phyloP scores from a whole-genome alignment of 306 rosid genomes.

The Senna tora region DNA sequence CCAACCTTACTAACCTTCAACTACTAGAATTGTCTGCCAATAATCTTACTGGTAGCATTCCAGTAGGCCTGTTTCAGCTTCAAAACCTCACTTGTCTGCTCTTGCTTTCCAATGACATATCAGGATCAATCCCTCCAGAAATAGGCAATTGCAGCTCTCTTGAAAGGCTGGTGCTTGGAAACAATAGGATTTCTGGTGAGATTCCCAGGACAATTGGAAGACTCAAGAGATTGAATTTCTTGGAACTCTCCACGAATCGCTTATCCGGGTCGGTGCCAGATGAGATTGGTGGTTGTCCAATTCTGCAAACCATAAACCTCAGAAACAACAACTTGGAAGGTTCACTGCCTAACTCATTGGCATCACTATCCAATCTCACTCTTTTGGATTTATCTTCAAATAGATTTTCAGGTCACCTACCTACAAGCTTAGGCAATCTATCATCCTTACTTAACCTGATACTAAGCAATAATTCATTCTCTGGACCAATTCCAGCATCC shows the following conservation, averaged over 20 bases:
- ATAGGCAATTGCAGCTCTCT: constrained; percentile 67
- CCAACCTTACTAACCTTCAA: constrained; percentile 46
- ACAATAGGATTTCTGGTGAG: constrained; percentile 51
- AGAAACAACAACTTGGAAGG: constrained; percentile 56
- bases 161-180: constrained; percentile 48
- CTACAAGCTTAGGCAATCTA: constrained; percentile 54
- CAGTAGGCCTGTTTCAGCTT: constrained; percentile 60
- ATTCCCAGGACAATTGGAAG: constrained; percentile 55
- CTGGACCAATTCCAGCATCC: constrained; percentile 58
- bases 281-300: constrained; percentile 56
- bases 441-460: constrained; percentile 52
- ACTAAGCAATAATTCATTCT: constrained; percentile 50
- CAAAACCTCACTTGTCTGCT: constrained; percentile 57
- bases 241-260: constrained; percentile 51
- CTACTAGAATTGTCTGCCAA: constrained; percentile 61
- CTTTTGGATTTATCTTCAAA: constrained; percentile 53
- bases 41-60: constrained; percentile 57
- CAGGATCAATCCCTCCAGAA: constrained; percentile 57
- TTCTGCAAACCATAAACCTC: constrained; percentile 54
- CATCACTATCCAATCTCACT: constrained; percentile 53
- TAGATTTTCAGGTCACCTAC: constrained; percentile 49
- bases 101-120: constrained; percentile 57
- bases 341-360: constrained; percentile 49
- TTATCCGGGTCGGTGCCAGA: constrained; percentile 56
- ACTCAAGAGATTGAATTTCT: constrained; percentile 52